Evolutionary conservation across 805 yeast species (phyloP), one percentile per base, ranked within the genome.

Genomic region (Starmera quercuum): DNA sequence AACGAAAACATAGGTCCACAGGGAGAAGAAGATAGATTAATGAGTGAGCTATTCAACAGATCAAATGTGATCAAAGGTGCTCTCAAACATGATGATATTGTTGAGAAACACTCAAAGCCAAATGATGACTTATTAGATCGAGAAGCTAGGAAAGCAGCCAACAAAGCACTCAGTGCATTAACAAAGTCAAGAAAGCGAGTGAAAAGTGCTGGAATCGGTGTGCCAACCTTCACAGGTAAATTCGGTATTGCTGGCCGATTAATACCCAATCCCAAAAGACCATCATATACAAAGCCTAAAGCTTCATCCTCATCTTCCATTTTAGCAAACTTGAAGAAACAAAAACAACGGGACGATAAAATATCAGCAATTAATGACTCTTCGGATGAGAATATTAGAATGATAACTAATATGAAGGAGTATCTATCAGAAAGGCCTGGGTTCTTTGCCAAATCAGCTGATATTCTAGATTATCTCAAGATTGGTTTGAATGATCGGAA

Each of bases 181-280:
- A 64, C 72, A 34, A 71, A 72, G 38, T 84, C 95, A 0, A 49
- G 63, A 26, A 56, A 42, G 29, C 52, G 49, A 9, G 64, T 66
- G 12, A 61, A 58, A 37, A 58, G 55, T 29, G 56, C 56, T 17
- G 59, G 62, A 18, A 64, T 88, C 20, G 95, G 95, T 5, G 78
- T 82, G 0, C 97, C 97, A 0, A 90, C 98, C 0, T 92, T 97
- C 94, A 90, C 98, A 0, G 98, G 98, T 0, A 74, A 73, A 44
- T 85, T 80, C 64, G 98, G 98, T 0, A 56, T 61, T 14, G 95
- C 95, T 0, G 96, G 95, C 1, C 71, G 66, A 43, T 64, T 20
- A 61, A 59, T 0, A 59, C 41, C 31, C 39, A 35, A 28, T 30
- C n/a, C n/a, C n/a, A n/a, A n/a, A n/a, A n/a, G n/a, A n/a, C 27